Conservation (phyloP, 2,329 filamentous ascomycete genomes). For the Alternaria arbusti region DNA sequence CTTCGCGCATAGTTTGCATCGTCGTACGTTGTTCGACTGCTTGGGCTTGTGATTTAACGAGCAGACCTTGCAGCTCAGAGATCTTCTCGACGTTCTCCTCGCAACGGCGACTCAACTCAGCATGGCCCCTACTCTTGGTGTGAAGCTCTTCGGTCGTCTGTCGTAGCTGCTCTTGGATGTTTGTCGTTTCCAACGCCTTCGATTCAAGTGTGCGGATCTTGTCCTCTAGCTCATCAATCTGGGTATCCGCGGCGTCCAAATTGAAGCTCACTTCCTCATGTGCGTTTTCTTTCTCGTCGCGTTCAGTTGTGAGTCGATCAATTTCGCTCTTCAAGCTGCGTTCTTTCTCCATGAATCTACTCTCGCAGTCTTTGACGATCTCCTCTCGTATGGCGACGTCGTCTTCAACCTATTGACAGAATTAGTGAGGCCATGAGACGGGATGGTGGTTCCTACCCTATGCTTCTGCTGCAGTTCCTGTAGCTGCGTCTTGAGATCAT, state of each 20-base stretch:
- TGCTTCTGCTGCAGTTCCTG: neutral
- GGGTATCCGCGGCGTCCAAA: conserved; percentile 6
- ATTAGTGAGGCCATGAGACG: neutral
- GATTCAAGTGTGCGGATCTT: neutral
- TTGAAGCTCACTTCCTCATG: conserved; percentile 8
- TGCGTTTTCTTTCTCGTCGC: conserved; percentile 16
- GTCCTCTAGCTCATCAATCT: conserved; percentile 12
- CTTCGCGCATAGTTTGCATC: conserved; percentile 15
- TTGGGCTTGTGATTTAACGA: conserved; percentile 12
- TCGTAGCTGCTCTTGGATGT: conserved; percentile 16
- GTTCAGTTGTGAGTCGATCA: conserved; percentile 17
- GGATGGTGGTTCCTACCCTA: neutral
- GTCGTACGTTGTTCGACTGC: conserved; percentile 12
- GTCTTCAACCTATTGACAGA: neutral
- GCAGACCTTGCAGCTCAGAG: conserved; percentile 7
- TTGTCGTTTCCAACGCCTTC: conserved; percentile 7
- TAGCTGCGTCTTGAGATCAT: conserved; percentile 1
- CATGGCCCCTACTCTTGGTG: conserved; percentile 5
- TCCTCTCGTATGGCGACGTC: neutral
- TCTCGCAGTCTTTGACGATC: conserved; percentile 10
- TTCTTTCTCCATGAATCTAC: conserved; percentile 18
- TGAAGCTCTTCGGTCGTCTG: conserved; percentile 8
- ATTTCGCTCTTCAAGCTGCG: conserved; percentile 18
- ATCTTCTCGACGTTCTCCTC: neutral
- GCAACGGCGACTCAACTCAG: conserved; percentile 3